Conservation (phyloP, 768 basidiomycete genomes). For the Kondoa subrosea region DNA sequence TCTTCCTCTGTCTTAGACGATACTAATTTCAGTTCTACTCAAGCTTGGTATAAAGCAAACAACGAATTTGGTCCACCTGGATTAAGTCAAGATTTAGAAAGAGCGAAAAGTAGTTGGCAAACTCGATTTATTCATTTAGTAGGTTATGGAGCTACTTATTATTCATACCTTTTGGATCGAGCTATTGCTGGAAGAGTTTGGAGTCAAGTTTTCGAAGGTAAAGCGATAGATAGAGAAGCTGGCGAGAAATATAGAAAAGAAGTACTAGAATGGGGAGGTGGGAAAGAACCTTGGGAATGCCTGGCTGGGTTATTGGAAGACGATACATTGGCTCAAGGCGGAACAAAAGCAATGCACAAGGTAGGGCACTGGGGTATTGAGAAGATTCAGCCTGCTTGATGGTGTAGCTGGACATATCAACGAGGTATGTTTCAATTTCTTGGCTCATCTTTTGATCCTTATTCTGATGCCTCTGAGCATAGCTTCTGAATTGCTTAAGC, state of each 20-base stretch:
- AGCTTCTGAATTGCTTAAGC: too few relatives aligned
- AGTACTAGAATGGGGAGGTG: conserved; percentile 66
- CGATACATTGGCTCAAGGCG: conserved; percentile 52
- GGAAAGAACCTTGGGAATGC: conserved; percentile 87
- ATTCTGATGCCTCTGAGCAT: too few relatives aligned
- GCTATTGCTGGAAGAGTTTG: conserved; percentile 90
- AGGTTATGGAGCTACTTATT: conserved; percentile 94
- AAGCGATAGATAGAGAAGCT: conserved; percentile 48
- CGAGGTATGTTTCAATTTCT: too few relatives aligned
- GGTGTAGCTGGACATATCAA: too few relatives aligned
- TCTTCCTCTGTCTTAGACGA: conserved; percentile 44
- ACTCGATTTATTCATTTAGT: conserved; percentile 90
- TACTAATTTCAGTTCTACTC: conserved; percentile 53
- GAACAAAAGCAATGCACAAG: conserved; percentile 65
- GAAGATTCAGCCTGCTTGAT: neutral
- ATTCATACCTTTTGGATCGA: conserved; percentile 89
- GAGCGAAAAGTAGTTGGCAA: conserved; percentile 82
- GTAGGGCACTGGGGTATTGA: conserved; percentile 57
- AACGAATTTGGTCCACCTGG: conserved; percentile 43
- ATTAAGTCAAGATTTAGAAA: conserved; percentile 39
- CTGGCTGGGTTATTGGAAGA: conserved; percentile 51
- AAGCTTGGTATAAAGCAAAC: conserved; percentile 44
- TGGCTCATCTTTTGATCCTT: too few relatives aligned
- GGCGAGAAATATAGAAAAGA: conserved; percentile 70
- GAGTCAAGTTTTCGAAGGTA: conserved; percentile 48